Percentiles rank a stretch among this genome's conserved stretches.
phyloP scores from a whole-genome alignment of 2,329 filamentous ascomycete species.

The Fusarium metavorans region DNA sequence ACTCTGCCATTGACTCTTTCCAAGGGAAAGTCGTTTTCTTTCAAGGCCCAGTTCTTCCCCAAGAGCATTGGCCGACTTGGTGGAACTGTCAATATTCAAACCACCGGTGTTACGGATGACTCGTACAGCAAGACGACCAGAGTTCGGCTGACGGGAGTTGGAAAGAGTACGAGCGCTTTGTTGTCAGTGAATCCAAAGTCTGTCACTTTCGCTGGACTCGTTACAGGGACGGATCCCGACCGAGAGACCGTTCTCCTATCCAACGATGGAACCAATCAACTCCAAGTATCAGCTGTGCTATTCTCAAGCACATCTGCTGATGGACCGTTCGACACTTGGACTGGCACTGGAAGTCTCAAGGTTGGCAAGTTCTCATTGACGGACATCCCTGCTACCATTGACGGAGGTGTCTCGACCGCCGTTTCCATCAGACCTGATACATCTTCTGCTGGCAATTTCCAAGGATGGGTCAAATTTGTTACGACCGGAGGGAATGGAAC shows the following conservation, averaged over 20 bases:
- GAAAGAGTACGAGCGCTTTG: slow-evolving; percentile 59
- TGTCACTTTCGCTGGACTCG: slow-evolving; percentile 62
- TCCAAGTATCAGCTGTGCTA: slow-evolving; percentile 58
- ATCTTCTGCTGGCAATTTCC: slow-evolving; percentile 59
- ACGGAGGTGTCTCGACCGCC: slow-evolving; percentile 52
- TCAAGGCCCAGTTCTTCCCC: slow-evolving; percentile 57
- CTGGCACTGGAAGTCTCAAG: slow-evolving; percentile 49
- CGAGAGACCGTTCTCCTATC: slow-evolving; percentile 60
- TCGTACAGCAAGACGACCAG: slow-evolving; percentile 61
- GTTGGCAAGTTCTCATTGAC: slow-evolving; percentile 63
- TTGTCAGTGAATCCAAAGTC: slow-evolving; percentile 61
- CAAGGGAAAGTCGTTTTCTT: slow-evolving; percentile 54
- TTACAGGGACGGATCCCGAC: slow-evolving; percentile 55
- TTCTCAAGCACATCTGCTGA: slow-evolving; percentile 58
- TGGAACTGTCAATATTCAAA: slow-evolving; percentile 60
- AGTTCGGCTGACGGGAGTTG: slow-evolving; percentile 62
- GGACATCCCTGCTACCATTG: slow-evolving; percentile 59
- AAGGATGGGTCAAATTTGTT: slow-evolving; percentile 60
- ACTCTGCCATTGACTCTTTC: slow-evolving; percentile 46
- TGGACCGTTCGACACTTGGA: slow-evolving; percentile 59
- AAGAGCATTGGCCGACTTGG: slow-evolving; percentile 60
- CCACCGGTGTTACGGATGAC: slow-evolving; percentile 57
- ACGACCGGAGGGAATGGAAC: slow-evolving; percentile 63
- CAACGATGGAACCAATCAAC: slow-evolving; percentile 61
- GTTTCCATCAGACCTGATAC: slow-evolving; percentile 63